Base-by-base conservation (phyloP, 352 stramenopile species). In the Phytophthora lateralis region DNA sequence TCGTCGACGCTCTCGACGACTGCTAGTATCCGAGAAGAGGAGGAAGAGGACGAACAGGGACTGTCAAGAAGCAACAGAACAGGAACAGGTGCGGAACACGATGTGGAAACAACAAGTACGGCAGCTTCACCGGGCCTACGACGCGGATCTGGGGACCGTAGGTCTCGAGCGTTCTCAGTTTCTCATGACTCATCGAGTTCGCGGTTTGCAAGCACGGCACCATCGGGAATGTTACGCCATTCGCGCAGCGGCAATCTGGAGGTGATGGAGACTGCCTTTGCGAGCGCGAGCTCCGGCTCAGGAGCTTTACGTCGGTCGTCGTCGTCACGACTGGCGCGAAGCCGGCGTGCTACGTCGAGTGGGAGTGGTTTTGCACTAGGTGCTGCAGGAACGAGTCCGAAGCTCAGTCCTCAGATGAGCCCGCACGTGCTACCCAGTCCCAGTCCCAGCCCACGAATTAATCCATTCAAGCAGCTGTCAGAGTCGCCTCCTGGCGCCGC, bases 381-480 rank as follows among this genome's bases (percentile, higher is more conserved):
- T 20, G 38, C 52, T 20, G 51, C 54, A 30, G 61, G 60, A 2
- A 80, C 43, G 10, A 90, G 81, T 57, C 76, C 78, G 3, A 87
- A 79, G 41, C 55, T 87, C 27, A 90, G 81, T 24, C 81, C 81
- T 9, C 81, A 90, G 56, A 83, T 89, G 74, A 91, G 82, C 43
- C 82, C 82, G 2, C 71, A 82, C 29, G 75, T 87, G 9, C 52
- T 89, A 6, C 76, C 80, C 15, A 88, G 69, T 51, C 78, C 79
- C 29, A 87, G 74, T 21, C 78, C 79, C 29, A 87, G 74, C 26
- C 82, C 80, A 30, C 73, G 82, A 21, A 91, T 90, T 59, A 91
- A 91, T 24, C 82, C 82, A 14, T 91, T 91, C 49, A 90, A 90
- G 55, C 67, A 81, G 37, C 48, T 80, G 15, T 71, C 73, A 11